Evolutionary conservation across 805 yeast genomes (phyloP), one percentile per base, ranked within the genome.

Genomic region (Cyberlindnera nakhonratchasimensis): DNA sequence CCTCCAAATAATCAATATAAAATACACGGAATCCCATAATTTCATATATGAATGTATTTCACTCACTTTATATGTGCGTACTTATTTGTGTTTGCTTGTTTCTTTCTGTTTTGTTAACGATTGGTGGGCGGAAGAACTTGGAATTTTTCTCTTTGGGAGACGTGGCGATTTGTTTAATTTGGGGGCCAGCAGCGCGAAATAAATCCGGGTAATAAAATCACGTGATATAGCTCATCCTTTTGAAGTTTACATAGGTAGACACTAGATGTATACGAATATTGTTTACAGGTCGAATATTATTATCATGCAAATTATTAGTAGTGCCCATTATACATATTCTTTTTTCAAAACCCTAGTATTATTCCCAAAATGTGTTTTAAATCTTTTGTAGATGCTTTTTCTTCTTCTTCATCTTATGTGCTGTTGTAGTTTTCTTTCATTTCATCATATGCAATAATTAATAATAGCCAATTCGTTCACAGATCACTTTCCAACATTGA

Each of bases 401-500:
- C n/a, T n/a, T n/a, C n/a, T n/a, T n/a, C n/a, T n/a, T n/a, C n/a
- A n/a, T n/a, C n/a, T n/a, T n/a, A n/a, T 9, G 30, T 28, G 30
- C 13, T 11, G 12, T 30, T 30, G 22, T 30, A 6, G 17, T 10
- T 30, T 10, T 6, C 11, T 28, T 30, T 7, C 12, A 13, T 17
- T 19, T 14, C 25, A 14, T 20, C 34, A 30, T 32, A 20, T 20
- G 25, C 25, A 32, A 20, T n/a, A 8, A 23, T 14, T 6, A 6
- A 6, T 6, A 12, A 23, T 14, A 22, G 36, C 13, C 26, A 32
- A 21, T 4, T 32, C 4, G 8, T 8, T 23, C 11, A 8, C 8
- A 14, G 16, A 6, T 63, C 62, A 89, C 61, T 86, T 85, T 8
- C 99, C 99, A 41, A 91, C 80, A 58, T 91, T 93, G 53, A 86